Evolutionary conservation across 345 rosid genomes (phyloP).

Genomic region (Syzygium jambos): DNA sequence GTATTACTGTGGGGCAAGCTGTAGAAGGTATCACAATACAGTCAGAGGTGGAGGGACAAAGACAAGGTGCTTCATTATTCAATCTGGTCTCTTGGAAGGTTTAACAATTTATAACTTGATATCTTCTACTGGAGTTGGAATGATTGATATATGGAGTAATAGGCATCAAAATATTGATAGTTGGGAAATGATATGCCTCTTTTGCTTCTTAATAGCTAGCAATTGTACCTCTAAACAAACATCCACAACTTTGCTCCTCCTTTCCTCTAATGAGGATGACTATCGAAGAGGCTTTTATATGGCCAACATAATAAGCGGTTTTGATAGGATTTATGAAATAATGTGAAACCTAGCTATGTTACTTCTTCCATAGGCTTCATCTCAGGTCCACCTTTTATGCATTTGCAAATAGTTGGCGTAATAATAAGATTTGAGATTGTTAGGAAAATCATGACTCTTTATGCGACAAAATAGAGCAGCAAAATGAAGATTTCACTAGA

Average conservation of each 20-base stretch:
- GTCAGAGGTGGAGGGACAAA: neutral
- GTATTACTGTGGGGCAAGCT: no score
- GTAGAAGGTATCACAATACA: no score
- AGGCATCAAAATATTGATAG: neutral
- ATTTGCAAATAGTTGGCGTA: rapidly evolving
- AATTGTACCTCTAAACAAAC: neutral
- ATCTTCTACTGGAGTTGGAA: rapidly evolving
- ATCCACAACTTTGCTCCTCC: neutral
- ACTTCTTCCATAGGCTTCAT: neutral
- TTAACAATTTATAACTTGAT: neutral
- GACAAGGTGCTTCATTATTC: neutral
- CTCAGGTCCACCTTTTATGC: rapidly evolving
- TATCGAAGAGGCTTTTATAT: neutral
- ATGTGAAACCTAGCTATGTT: neutral
- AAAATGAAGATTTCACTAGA: no score
- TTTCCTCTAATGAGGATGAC: neutral
- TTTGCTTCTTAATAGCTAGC: neutral
- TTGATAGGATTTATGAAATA: rapidly evolving
- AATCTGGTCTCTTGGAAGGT: neutral
- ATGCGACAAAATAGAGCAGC: neutral
- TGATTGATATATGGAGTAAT: neutral
- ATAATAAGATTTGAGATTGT: neutral
- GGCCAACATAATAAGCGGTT: rapidly evolving
- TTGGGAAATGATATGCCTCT: rapidly evolving
- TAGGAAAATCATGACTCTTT: neutral